These are phyloP conservation scores for Naganishia sp. DNA, from an alignment of 1,284 basidiomycete genomes.

Conservation along the genomic window DNA sequence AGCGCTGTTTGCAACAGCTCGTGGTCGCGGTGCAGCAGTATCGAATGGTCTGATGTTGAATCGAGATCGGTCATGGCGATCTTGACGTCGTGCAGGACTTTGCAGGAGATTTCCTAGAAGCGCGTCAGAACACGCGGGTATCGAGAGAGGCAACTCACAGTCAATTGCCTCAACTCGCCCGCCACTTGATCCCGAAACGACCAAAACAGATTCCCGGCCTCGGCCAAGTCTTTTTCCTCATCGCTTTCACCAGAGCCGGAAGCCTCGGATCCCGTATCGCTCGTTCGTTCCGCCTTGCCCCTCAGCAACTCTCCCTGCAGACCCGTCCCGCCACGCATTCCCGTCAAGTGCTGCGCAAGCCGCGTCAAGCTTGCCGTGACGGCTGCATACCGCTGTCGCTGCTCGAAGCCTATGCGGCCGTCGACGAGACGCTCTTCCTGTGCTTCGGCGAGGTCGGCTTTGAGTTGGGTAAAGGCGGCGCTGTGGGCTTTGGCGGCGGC, in stretches of 20 bases:
- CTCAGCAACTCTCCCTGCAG: slow-evolving; percentile 76
- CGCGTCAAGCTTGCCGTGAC: slow-evolving; percentile 79
- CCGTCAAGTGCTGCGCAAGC: slow-evolving; percentile 86
- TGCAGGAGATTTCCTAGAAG: slow-evolving; percentile 43
- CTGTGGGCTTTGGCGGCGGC: slow-evolving; percentile 78
- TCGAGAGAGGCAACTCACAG: slow-evolving; percentile 58
- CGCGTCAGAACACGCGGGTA: background rate
- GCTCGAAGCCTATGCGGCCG: slow-evolving; percentile 54
- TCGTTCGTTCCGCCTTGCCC: slow-evolving; percentile 57
- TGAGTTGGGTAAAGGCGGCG: slow-evolving; percentile 79
- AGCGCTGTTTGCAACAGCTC: slow-evolving; percentile 69
- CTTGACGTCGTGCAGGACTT: slow-evolving; percentile 49
- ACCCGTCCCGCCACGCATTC: slow-evolving; percentile 75
- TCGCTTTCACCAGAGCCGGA: slow-evolving; percentile 12
- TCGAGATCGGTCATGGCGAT: slow-evolving; percentile 36
- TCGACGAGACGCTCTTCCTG: slow-evolving; percentile 73
- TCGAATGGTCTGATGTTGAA: slow-evolving; percentile 22
- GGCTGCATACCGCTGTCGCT: slow-evolving; percentile 71
- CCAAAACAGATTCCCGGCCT: slow-evolving; percentile 75
- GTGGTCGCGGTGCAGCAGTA: slow-evolving; percentile 65
- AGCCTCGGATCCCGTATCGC: background rate
- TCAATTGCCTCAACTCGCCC: slow-evolving; percentile 71
- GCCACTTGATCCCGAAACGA: slow-evolving; percentile 80
- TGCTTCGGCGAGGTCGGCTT: slow-evolving; percentile 78
- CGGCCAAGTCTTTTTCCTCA: slow-evolving; percentile 57